These are phyloP conservation scores for Calonectria leucothoes DNA, from an alignment of 2,329 filamentous ascomycete genomes.

Conservation along the genomic window DNA sequence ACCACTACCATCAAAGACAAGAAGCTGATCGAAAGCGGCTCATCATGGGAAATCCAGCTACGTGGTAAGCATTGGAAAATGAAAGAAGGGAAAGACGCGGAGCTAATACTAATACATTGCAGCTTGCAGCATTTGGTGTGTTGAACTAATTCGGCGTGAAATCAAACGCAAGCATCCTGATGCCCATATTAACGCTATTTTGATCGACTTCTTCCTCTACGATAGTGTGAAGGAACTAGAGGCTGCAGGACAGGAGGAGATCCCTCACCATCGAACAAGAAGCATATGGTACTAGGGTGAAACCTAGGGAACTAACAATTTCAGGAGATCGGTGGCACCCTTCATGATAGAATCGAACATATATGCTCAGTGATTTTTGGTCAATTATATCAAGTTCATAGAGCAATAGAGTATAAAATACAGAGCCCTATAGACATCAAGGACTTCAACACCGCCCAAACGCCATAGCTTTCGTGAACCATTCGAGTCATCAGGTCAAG, in stretches of 20 bases:
- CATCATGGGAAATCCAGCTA: constrained; percentile 86
- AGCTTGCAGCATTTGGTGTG: constrained; percentile 96
- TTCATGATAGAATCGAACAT: constrained; percentile 18
- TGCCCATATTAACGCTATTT: constrained; percentile 81
- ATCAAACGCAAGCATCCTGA: constrained; percentile 81
- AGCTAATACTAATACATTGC: constrained; percentile 24
- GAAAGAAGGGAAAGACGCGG: neutral
- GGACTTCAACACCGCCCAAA: constrained; percentile 26
- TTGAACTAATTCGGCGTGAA: constrained; percentile 87
- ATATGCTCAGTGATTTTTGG: constrained; percentile 23
- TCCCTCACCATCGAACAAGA: constrained; percentile 87
- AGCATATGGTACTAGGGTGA: constrained; percentile 88
- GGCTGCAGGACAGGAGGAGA: constrained; percentile 64
- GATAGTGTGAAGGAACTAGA: constrained; percentile 93
- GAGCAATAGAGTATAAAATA: constrained; percentile 29
- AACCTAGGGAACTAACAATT: constrained; percentile 18
- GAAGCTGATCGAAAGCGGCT: constrained; percentile 76
- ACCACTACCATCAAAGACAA: constrained; percentile 75
- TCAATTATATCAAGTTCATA: constrained; percentile 23
- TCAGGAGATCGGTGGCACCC: constrained; percentile 17
- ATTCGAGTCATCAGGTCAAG: constrained; percentile 13
- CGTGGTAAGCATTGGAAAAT: constrained; percentile 66
- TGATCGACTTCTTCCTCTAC: constrained; percentile 98
- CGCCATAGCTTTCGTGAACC: constrained; percentile 35
- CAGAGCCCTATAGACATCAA: constrained; percentile 30